A percentile compares a stretch with the other conserved stretches of the same genome.
These are phyloP conservation scores for Sparassis latifolia DNA, from an alignment of 1,284 basidiomycete species.

Conservation along the genomic window DNA sequence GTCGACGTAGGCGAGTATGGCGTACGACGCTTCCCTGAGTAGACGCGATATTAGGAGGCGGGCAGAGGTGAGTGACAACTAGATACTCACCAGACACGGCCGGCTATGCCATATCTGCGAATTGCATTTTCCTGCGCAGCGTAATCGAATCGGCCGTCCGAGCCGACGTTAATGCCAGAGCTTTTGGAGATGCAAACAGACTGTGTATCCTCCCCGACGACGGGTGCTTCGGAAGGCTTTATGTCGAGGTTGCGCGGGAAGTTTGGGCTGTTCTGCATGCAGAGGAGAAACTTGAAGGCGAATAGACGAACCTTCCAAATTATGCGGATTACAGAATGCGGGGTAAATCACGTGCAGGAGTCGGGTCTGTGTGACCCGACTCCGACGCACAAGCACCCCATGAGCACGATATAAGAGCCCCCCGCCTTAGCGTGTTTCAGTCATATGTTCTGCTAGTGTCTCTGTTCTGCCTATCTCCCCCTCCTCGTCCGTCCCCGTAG, in stretches of 20 bases:
- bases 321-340: too few species aligned
- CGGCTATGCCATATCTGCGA: conserved; percentile 65
- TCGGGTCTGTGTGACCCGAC: too few species aligned
- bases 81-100: conserved; percentile 57
- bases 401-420: too few species aligned
- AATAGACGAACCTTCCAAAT: too few species aligned
- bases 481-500: too few species aligned
- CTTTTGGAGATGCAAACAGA: too few species aligned
- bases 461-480: too few species aligned
- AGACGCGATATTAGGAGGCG: background rate
- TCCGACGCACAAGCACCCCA: too few species aligned
- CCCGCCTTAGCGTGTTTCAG: too few species aligned
- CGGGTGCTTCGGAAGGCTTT: conserved; percentile 12
- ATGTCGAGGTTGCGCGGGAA: conserved; percentile 24
- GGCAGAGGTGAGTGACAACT: background rate
- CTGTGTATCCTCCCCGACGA: too few species aligned
- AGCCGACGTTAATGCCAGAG: background rate
- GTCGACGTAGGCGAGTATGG: conserved; percentile 50
- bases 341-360: too few species aligned
- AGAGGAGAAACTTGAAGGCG: background rate
- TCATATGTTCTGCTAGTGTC: too few species aligned
- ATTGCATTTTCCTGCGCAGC: conserved; percentile 56
- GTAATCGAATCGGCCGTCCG: conserved; percentile 31
- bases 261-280: conserved; percentile 14
- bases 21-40: conserved; percentile 69